phyloP scores from a whole-genome alignment of 768 basidiomycete species.

The Russula compacta region DNA sequence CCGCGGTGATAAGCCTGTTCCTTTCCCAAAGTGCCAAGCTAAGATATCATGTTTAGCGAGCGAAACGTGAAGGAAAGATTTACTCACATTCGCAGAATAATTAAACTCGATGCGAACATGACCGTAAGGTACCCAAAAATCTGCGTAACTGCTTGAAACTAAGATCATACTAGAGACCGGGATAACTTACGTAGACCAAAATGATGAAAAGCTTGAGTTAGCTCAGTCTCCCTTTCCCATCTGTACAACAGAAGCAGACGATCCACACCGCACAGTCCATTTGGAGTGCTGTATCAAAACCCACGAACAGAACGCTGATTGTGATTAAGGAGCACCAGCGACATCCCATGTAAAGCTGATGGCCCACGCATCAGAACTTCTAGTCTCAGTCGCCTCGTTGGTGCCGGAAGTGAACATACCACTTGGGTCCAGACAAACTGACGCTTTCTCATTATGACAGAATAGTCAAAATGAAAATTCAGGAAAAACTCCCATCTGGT shows the following conservation, averaged over 20 bases:
- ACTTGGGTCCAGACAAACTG: not conserved
- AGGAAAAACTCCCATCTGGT: conserved; percentile 6
- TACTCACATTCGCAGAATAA: conserved; percentile 6
- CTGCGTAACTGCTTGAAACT: not conserved
- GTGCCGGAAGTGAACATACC: not conserved
- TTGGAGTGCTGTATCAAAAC: not conserved
- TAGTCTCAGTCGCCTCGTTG: not conserved
- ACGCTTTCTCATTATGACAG: not conserved
- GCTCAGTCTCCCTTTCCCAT: not conserved
- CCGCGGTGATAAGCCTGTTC: not conserved
- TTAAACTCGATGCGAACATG: conserved; percentile 1
- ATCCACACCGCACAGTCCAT: not conserved
- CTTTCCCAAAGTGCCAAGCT: not conserved
- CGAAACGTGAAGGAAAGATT: no score
- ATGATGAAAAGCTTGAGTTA: not conserved
- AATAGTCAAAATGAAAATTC: not conserved
- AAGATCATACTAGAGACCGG: not conserved
- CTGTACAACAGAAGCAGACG: not conserved
- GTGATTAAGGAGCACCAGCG: not conserved
- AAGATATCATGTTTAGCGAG: not conserved
- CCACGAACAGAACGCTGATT: not conserved
- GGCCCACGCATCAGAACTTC: not conserved
- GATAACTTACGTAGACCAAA: no score
- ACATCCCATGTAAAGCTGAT: not conserved
- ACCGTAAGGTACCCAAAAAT: not conserved